Evolutionary conservation across 2,329 filamentous ascomycete genomes (phyloP), one percentile per base, ranked within the genome.

Genomic region (Neoarthrinium moseri): DNA sequence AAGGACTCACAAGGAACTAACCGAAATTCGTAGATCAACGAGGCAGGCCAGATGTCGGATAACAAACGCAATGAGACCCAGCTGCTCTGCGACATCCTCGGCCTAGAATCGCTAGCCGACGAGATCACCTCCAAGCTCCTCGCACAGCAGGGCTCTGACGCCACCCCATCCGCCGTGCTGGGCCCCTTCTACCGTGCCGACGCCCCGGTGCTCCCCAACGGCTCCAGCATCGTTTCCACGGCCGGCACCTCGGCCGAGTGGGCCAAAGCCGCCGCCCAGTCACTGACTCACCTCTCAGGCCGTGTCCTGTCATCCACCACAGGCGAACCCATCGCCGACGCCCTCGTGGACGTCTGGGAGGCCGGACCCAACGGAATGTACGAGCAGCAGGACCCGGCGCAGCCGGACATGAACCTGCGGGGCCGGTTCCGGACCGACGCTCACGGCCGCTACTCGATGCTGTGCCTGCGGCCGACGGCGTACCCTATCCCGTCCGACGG

Each of bases 161-260:
- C 83, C 10, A 94, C 89, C 5, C 80, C 87, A 2, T 87, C 87
- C 4, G 83, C 89, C 32, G 90, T 95, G 53, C 78, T 95, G 1
- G 90, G 90, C 0, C 90, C 90, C 1, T 95, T 95, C 70, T 95
- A 88, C 80, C 79, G 88, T 5, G 76, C 81, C 34, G 78, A 91
- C 55, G 82, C 89, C 0, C 89, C 89, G 5, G 69, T 78, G 47
- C 78, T 84, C 37, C 68, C 81, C n/a, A 87, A 87, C 59, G 89
- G 87, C 40, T 78, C 75, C 36, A 83, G 73, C 56, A 89, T 94
- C 51, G 74, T 84, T 17, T 70, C 69, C 46, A 63, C 75, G 51
- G 73, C 71, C 51, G 77, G 78, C 5, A 47, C 65, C 27, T 43
- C 53, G 30, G n/a, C n/a, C n/a, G 45, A 45, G 2, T 61, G 57